Base-by-base conservation (phyloP, 2,329 filamentous ascomycete genomes). In the Furcasterigmium sp. region DNA sequence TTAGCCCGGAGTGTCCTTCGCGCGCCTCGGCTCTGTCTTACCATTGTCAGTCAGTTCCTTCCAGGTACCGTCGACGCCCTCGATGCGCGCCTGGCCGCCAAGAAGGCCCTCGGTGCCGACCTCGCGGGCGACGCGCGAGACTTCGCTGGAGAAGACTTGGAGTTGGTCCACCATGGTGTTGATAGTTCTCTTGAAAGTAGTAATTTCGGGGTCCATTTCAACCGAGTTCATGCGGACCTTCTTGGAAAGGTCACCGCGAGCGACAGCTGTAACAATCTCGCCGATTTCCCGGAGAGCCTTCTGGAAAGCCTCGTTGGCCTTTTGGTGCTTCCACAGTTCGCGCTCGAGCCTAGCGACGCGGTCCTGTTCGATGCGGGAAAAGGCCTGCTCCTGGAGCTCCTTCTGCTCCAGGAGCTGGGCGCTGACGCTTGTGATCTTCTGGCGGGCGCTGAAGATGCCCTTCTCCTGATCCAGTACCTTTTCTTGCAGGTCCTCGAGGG, bases 121-220 rank as follows among this genome's bases (percentile, higher is more conserved):
- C 66, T 97, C 91, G 63, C 89, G 87, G 42, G 91, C 91, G 53
- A 97, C 84, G 53, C 89, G 85, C 26, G 91, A 96, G 57, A 97
- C 91, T 69, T 97, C 91, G 64, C 88, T 94, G 51, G 91, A 91
- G 65, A 97, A 97, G 47, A 94, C 87, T 62, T 96, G 91, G 46
- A 97, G 76, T 65, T 96, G 91, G 61, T 97, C 91, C 81, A 97
- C 95, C 91, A 97, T 97, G 53, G 87, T 94, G 64, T 97, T 97
- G 70, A 97, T 97, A 49, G 91, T 96, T 56, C 89, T 84, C 70
- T 97, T 97, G 74, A 97, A 97, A 9, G 89, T 91, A 21, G 90
- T 93, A 58, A 97, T 97, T 74, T 97, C 91, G 21, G 91, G 90
- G 73, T 97, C 91, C 85, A 96, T 93, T 70, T 97, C 91, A 53